A percentile compares a stretch with the other conserved stretches of the same genome.
phyloP scores from a whole-genome alignment of 768 basidiomycete species.

The Mrakia frigida region DNA sequence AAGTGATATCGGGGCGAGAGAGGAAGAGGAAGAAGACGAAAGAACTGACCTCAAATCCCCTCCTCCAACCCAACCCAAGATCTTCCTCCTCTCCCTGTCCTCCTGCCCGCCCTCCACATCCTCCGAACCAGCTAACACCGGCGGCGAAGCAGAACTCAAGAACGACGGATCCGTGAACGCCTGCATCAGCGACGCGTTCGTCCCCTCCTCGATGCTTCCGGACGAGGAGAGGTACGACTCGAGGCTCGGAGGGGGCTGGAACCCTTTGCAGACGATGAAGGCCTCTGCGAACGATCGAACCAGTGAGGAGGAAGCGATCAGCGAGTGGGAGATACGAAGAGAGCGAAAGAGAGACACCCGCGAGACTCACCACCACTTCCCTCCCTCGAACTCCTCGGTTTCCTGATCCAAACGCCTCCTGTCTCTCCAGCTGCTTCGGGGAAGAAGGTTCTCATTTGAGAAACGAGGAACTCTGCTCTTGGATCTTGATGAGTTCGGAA shows the following conservation, averaged over 20 bases:
- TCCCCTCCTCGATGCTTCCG: neutral
- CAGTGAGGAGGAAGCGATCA: neutral
- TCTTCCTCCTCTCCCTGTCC: constrained; percentile 1
- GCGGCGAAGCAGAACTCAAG: neutral
- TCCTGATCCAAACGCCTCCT: constrained; percentile 47
- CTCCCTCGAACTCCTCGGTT: constrained; percentile 47
- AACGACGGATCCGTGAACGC: constrained; percentile 13
- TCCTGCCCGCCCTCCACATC: neutral
- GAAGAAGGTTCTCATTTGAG: constrained; percentile 47
- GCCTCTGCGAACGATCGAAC: constrained; percentile 21
- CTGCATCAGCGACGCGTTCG: constrained; percentile 21
- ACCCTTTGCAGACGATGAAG: constrained; percentile 29
- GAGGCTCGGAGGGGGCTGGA: neutral
- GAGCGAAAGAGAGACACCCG: neutral
- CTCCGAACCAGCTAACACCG: neutral
- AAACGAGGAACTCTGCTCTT: constrained; percentile 43
- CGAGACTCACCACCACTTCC: constrained; percentile 46
- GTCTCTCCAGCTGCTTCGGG: constrained; percentile 32
- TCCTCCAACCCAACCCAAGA: constrained; percentile 26
- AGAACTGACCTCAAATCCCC: constrained; percentile 27
- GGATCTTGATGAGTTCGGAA: constrained; percentile 45
- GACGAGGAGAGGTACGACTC: neutral
- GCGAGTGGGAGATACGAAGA: neutral
- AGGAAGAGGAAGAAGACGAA: neutral
- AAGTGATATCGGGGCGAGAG: no score